A percentile compares a stretch with the other conserved stretches of the same genome.
These are phyloP conservation scores for Tephrocybe sp. DNA, from an alignment of 768 basidiomycete species.

Conservation along the genomic window DNA sequence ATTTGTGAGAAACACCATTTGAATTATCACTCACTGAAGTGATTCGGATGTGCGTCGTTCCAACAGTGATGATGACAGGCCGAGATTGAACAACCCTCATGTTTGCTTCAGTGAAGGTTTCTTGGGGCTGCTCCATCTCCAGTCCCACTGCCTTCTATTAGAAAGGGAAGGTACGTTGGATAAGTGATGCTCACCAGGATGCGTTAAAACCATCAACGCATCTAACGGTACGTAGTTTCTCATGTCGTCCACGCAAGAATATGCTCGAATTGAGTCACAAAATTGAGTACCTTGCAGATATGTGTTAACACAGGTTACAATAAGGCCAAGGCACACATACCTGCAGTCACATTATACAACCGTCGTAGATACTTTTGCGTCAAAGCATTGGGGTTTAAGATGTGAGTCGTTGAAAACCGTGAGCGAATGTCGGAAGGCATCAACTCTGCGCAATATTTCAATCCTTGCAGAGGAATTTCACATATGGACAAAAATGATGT, in stretches of 20 bases:
- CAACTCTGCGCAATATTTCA: constrained; percentile 74
- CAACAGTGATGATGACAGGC: constrained; percentile 69
- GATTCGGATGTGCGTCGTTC: constrained; percentile 69
- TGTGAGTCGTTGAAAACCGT: constrained; percentile 59
- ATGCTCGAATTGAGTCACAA: constrained; percentile 51
- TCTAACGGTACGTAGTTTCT: constrained; percentile 51
- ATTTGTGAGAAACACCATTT: background rate
- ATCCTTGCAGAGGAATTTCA: constrained; percentile 78
- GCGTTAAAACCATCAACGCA: constrained; percentile 43
- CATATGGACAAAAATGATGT: constrained; percentile 73
- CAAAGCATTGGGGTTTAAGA: constrained; percentile 71
- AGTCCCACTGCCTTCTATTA: constrained; percentile 43
- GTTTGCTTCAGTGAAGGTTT: constrained; percentile 57
- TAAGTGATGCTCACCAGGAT: constrained; percentile 47
- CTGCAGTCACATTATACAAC: constrained; percentile 67
- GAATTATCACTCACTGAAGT: constrained; percentile 54
- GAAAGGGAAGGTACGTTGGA: constrained; percentile 1
- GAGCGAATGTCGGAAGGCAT: constrained; percentile 67
- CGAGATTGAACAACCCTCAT: constrained; percentile 70
- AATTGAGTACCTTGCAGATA: constrained; percentile 45
- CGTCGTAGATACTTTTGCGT: constrained; percentile 74
- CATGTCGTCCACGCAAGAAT: constrained; percentile 63
- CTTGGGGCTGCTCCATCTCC: constrained; percentile 52
- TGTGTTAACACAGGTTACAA: background rate
- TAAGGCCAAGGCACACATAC: constrained; percentile 22